These are phyloP conservation scores for Saturnispora galanensis DNA, from an alignment of 805 yeast genomes.

Conservation along the genomic window DNA sequence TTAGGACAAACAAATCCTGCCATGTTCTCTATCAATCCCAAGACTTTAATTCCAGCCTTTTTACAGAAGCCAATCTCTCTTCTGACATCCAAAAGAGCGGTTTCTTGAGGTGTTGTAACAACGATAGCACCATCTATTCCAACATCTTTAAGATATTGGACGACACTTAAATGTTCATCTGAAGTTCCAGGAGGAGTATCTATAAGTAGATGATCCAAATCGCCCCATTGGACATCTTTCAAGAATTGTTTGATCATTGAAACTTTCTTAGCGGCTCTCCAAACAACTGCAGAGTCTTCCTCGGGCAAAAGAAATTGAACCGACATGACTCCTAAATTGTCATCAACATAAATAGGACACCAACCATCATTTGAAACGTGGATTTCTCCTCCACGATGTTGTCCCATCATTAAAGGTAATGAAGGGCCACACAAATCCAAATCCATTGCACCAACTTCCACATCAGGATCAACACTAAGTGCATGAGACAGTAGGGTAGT, in stretches of 20 bases:
- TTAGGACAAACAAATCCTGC: conserved; percentile 96
- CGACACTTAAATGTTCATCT: conserved; percentile 90
- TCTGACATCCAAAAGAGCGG: conserved; percentile 86
- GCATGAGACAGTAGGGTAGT: conserved; percentile 97
- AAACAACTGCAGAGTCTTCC: conserved; percentile 85
- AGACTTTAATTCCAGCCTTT: conserved; percentile 75
- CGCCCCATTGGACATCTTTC: conserved; percentile 94
- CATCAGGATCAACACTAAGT: conserved; percentile 64
- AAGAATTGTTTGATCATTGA: conserved; percentile 87
- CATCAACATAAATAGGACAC: conserved; percentile 95
- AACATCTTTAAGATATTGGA: conserved; percentile 75
- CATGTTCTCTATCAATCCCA: conserved; percentile 96
- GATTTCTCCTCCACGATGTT: conserved; percentile 76
- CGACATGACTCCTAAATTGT: conserved; percentile 90
- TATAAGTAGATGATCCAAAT: conserved; percentile 72
- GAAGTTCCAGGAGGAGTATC: conserved; percentile 99
- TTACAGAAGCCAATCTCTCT: conserved; percentile 92
- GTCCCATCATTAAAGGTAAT: conserved; percentile 88
- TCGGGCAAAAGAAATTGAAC: conserved; percentile 93
- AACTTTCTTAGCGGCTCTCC: conserved; percentile 97
- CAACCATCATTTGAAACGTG: conserved; percentile 90
- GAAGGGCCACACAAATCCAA: conserved; percentile 98
- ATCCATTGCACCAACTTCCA: conserved; percentile 95
- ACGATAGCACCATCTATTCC: conserved; percentile 94
- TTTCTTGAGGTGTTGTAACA: conserved; percentile 97